Conservation (phyloP, 228 moss, liverwort and hornwort species). For the Sphagnum magellanicum region DNA sequence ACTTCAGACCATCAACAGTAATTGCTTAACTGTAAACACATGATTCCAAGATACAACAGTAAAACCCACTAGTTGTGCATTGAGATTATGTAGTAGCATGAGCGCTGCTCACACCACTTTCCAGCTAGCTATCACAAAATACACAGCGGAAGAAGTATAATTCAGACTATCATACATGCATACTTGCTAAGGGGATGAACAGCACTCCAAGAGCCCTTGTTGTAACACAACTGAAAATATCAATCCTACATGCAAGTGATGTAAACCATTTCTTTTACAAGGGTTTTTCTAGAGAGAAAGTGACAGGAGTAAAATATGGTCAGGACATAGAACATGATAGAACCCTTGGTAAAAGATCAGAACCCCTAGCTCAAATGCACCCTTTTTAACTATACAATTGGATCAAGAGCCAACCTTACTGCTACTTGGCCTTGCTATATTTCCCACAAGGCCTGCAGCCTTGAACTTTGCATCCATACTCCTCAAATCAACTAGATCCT, state of each 20-base stretch:
- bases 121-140: constrained; percentile 11
- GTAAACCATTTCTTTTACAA: constrained; percentile 14
- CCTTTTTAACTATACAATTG: constrained; percentile 3
- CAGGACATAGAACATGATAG: constrained; percentile 1
- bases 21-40: background rate
- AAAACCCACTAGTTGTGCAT: background rate
- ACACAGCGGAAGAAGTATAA: constrained; percentile 25
- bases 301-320: constrained; percentile 19
- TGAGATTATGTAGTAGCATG: too few relatives aligned
- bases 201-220: background rate
- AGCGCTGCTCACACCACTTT: constrained; percentile 1
- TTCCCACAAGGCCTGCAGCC: constrained; percentile 25
- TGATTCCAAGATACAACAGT: background rate
- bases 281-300: constrained; percentile 6
- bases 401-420: constrained; percentile 41
- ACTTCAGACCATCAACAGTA: background rate
- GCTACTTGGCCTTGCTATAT: constrained; percentile 11
- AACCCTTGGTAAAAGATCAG: constrained; percentile 6
- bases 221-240: background rate
- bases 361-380: constrained; percentile 12
- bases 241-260: constrained; percentile 13
- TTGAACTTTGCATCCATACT: constrained; percentile 34
- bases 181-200: constrained; percentile 14
- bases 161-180: constrained; percentile 22
- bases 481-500: constrained; percentile 51